Evolutionary conservation across 176 grass and related monocot genomes (phyloP).

Genomic region (Poa annua): DNA sequence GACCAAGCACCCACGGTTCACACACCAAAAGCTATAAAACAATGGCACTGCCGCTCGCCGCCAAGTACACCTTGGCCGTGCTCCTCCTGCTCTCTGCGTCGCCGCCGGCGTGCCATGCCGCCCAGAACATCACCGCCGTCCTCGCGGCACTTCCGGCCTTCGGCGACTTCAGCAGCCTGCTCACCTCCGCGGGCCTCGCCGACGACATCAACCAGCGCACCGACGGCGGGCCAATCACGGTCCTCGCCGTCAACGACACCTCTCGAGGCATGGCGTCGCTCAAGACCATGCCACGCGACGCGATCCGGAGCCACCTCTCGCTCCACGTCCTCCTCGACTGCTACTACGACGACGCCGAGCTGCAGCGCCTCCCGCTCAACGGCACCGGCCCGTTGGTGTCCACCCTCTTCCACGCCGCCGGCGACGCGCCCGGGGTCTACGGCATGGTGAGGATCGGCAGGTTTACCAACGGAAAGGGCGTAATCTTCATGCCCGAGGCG

Average conservation of each 20-base stretch:
- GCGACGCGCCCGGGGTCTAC: conserved; percentile 45
- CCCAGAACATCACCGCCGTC: conserved; percentile 65
- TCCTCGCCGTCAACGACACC: background rate
- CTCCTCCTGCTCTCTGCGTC: too few species aligned
- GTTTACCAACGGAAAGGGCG: conserved; percentile 28
- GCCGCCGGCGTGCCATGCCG: too few species aligned
- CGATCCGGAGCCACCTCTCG: background rate
- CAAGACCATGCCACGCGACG: background rate
- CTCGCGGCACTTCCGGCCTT: conserved; percentile 51
- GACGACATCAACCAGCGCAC: conserved; percentile 49
- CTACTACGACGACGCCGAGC: conserved; percentile 43
- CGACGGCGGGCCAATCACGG: background rate
- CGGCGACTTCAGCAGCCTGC: conserved; percentile 55
- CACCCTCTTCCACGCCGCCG: conserved; percentile 57
- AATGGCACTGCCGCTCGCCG: too few species aligned
- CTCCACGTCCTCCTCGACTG: background rate
- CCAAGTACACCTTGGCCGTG: background rate
- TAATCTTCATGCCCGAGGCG: conserved; percentile 44
- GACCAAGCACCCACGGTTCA: too few species aligned
- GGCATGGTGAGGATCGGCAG: conserved; percentile 50
- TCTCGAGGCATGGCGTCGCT: background rate
- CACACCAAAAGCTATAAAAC: too few species aligned
- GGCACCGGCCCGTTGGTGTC: conserved; percentile 28
- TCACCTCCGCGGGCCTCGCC: conserved; percentile 50
- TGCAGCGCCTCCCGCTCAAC: conserved; percentile 44